These are phyloP conservation scores for Malassezia sp. DNA, from an alignment of 1,284 basidiomycete genomes.

Conservation along the genomic window DNA sequence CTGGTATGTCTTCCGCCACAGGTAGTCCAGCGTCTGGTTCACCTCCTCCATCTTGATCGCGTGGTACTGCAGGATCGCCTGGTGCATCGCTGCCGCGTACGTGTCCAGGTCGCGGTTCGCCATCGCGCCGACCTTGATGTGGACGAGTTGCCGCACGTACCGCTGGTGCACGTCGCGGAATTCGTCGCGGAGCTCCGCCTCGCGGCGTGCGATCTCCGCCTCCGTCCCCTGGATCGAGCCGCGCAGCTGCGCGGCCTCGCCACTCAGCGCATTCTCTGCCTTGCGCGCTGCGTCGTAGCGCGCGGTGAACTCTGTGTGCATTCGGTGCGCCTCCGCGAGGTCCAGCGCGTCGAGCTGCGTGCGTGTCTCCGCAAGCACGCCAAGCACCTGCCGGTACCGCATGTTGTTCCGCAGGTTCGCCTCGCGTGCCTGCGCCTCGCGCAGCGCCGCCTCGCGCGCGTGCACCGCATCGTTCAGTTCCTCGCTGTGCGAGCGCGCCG, in stretches of 20 bases:
- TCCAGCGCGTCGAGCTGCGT: constrained; percentile 56
- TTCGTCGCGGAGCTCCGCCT: constrained; percentile 63
- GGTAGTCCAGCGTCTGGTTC: constrained; percentile 62
- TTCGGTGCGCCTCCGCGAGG: constrained; percentile 26
- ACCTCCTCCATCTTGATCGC: constrained; percentile 99
- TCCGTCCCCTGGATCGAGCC: constrained; percentile 35
- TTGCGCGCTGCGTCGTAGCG: constrained; percentile 63
- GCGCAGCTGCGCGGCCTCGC: constrained; percentile 52
- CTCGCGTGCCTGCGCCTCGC: constrained; percentile 46
- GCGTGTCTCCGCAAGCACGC: constrained; percentile 60
- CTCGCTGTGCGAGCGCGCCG: constrained; percentile 19
- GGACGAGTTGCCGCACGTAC: constrained; percentile 81
- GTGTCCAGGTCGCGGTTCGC: constrained; percentile 61
- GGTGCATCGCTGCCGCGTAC: constrained; percentile 83
- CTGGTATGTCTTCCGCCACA: constrained; percentile 99
- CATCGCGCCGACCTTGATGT: constrained; percentile 59
- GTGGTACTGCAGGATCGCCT: constrained; percentile 97
- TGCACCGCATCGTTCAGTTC: constrained; percentile 23
- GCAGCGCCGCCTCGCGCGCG: constrained; percentile 43
- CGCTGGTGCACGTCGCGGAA: constrained; percentile 75
- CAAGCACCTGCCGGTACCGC: constrained; percentile 60
- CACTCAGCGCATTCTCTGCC: constrained; percentile 59
- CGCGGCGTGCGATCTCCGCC: constrained; percentile 50
- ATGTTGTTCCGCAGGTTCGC: constrained; percentile 74
- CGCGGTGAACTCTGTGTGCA: constrained; percentile 64